A percentile compares a stretch with the other conserved stretches of the same genome.
Evolutionary conservation across 31 red algal genomes (phyloP).

Genomic region (Endocladia muricata): DNA sequence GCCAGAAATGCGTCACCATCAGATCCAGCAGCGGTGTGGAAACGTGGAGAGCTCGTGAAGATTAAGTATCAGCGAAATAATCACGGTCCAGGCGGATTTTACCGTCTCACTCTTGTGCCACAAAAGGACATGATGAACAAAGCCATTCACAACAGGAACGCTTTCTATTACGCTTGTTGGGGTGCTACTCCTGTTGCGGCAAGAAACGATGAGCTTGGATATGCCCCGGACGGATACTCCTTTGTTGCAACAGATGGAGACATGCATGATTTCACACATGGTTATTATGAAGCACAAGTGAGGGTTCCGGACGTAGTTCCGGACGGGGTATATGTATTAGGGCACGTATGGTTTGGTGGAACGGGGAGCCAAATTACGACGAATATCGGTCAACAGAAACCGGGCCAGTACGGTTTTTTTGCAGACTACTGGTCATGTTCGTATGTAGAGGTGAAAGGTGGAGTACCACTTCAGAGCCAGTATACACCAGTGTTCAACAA

Average conservation of each 20-base stretch:
- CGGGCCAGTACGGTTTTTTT: constrained; percentile 8
- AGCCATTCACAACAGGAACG: constrained; percentile 16
- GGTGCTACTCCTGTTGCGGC: constrained; percentile 22
- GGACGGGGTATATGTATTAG: constrained; percentile 57
- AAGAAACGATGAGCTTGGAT: background rate
- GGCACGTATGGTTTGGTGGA: constrained; percentile 71
- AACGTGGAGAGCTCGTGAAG: constrained; percentile 12
- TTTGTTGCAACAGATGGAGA: constrained; percentile 30
- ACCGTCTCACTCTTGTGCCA: constrained; percentile 39
- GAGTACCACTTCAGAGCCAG: background rate
- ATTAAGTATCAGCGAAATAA: constrained; percentile 53
- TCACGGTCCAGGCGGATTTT: constrained; percentile 56
- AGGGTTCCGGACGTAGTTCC: constrained; percentile 36
- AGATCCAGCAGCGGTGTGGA: constrained; percentile 28
- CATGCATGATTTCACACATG: background rate
- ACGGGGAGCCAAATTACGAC: constrained; percentile 5
- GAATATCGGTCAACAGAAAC: background rate
- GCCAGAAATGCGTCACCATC: constrained; percentile 9
- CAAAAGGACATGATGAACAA: constrained; percentile 21
- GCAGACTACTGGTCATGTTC: constrained; percentile 58
- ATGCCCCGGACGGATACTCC: constrained; percentile 12
- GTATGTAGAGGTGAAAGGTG: constrained; percentile 43
- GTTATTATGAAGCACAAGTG: constrained; percentile 1
- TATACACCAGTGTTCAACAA: constrained; percentile 46
- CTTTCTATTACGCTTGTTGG: constrained; percentile 52